Evolutionary conservation across 148 eudicot genomes (phyloP), one percentile per base, ranked within the genome.

Genomic region (Cornus suecica): DNA sequence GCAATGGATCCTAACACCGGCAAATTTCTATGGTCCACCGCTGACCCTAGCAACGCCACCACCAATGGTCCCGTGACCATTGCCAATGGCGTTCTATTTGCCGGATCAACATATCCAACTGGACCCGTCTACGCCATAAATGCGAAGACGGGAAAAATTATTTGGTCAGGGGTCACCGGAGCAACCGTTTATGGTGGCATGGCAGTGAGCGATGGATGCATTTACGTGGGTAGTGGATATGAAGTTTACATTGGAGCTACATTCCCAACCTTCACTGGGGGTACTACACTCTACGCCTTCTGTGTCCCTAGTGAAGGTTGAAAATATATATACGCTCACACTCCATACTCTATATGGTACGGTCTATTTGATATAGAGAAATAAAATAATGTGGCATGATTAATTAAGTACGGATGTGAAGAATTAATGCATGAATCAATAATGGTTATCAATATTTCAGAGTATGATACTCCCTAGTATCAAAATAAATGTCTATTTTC

Each of bases 41-140:
- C 78, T 10, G 70, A 82, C 28, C 91, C 91, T 1, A 76, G 84
- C 60, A 86, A 86, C 42, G 78, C 86, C 54, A 42, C 84, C 0
- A 65, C 87, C 2, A 80, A 32, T 58, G 86, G 91, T 8, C 89
- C 91, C 0, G 85, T 89, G 16, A 86, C 91, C 0, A 75, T 88
- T 13, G 92, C 91, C 42, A 88, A 91, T 15, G 88, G 91, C 2
- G 85, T 91, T 22, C 68, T 87, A 7, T 87, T 90, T 34, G 89
- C 84, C 0, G 89, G 94, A 2, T 88, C 92, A 10, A 79, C 85
- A 0, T 56, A 80, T 23, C 18, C 71, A 13, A 69, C 76, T 0
- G 92, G 91, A 14, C 88, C 92, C 0, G 23, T 91, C 0, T 91
- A 89, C 73, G 90, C 88, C 0, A 86, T 87, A 60, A 77, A 84